phyloP scores from a whole-genome alignment of 2,329 filamentous ascomycete species.

The Claviceps pusilla region DNA sequence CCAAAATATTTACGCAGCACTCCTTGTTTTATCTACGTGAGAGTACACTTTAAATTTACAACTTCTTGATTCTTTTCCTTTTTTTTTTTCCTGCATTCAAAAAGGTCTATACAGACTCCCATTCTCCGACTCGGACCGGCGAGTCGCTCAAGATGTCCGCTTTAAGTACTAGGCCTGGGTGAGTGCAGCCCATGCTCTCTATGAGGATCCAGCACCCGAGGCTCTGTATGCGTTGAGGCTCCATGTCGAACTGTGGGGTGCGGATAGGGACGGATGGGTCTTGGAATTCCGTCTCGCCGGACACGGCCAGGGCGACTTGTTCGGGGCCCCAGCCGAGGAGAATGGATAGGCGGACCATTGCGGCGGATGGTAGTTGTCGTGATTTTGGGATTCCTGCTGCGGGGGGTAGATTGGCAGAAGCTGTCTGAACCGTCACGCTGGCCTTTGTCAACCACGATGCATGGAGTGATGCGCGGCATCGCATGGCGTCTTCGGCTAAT shows the following conservation, averaged over 20 bases:
- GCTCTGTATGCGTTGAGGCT: slow-evolving; percentile 39
- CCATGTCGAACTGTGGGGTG: slow-evolving; percentile 60
- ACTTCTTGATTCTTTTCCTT: too few relatives aligned
- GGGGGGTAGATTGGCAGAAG: slow-evolving; percentile 13
- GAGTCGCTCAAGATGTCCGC: slow-evolving; percentile 38
- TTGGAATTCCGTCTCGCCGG: slow-evolving; percentile 58
- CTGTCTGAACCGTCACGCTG: slow-evolving; percentile 19
- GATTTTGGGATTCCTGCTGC: slow-evolving; percentile 9
- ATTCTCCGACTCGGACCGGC: slow-evolving; percentile 26
- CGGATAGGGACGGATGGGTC: slow-evolving; percentile 53
- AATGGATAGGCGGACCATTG: slow-evolving; percentile 51
- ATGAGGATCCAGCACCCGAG: slow-evolving; percentile 66
- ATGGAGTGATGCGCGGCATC: slow-evolving; percentile 24
- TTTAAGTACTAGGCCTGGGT: slow-evolving; percentile 28
- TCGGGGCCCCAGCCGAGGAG: slow-evolving; percentile 59
- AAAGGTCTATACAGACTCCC: slow-evolving; percentile 20
- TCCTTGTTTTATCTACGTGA: too few relatives aligned
- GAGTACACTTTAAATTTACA: too few relatives aligned
- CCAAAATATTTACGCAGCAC: too few relatives aligned
- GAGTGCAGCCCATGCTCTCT: slow-evolving; percentile 54
- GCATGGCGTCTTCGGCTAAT: slow-evolving; percentile 29
- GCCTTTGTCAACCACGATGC: slow-evolving; percentile 42
- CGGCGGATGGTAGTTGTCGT: slow-evolving; percentile 29
- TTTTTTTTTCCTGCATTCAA: neutral
- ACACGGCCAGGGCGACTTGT: slow-evolving; percentile 47